Evolutionary conservation across 2,329 filamentous ascomycete genomes (phyloP).

Genomic region (Aspergillus sp.): DNA sequence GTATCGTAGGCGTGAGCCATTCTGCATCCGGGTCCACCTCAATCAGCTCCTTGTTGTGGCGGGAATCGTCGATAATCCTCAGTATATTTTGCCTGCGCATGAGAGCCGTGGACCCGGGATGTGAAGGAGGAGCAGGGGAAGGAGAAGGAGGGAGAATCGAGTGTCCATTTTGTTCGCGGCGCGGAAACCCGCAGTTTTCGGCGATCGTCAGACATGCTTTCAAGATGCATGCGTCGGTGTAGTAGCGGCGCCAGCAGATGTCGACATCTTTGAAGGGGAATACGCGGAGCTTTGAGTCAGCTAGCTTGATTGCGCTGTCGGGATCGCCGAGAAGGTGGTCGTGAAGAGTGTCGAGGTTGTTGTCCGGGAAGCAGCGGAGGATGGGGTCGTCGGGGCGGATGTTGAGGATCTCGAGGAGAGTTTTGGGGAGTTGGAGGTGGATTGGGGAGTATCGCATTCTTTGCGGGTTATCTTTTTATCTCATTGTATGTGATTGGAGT

Average conservation of each 20-base stretch:
- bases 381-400: constrained; percentile 39
- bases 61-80: constrained; percentile 11
- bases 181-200: constrained; percentile 23
- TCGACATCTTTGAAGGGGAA: constrained; percentile 61
- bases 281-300: constrained; percentile 56
- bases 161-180: not conserved
- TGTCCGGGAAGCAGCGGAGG: constrained; percentile 31
- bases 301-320: constrained; percentile 49
- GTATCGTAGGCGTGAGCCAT: constrained; percentile 63
- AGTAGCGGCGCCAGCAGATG: constrained; percentile 58
- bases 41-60: not conserved
- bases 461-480: too few species aligned
- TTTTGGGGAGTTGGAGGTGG: constrained; percentile 26
- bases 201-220: constrained; percentile 43
- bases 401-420: constrained; percentile 31
- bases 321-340: constrained; percentile 35
- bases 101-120: too few species aligned
- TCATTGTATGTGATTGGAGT: constrained; percentile 10
- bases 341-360: constrained; percentile 23
- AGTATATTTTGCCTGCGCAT: constrained; percentile 20
- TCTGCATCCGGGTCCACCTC: constrained; percentile 26
- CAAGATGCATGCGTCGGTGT: constrained; percentile 58
- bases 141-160: too few species aligned
- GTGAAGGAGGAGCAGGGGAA: too few species aligned
- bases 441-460: not conserved